A percentile compares a stretch with the other conserved stretches of the same genome.
Evolutionary conservation across 805 yeast species (phyloP).

Genomic region (Candida krabiensis): DNA sequence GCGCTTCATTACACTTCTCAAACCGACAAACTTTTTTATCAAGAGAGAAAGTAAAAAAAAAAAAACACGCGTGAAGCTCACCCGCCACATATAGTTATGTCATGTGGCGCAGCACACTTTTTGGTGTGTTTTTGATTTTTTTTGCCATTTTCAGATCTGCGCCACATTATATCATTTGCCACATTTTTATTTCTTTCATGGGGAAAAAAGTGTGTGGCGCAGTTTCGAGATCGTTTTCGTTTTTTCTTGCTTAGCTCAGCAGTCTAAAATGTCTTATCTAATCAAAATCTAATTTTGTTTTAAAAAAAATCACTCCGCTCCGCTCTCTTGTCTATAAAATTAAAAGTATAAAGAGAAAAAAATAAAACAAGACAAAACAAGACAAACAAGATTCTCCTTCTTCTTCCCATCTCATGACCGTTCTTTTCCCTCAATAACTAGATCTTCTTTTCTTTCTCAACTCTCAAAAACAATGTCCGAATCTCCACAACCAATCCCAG

Average conservation of each 20-base stretch:
- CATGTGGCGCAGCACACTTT: not conserved
- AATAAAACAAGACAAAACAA: no score
- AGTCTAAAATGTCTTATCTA: no score
- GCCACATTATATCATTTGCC: not conserved
- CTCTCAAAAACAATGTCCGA: slow-evolving; percentile 4
- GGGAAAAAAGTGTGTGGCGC: no score
- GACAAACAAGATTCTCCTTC: not conserved
- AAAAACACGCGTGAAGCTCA: not conserved
- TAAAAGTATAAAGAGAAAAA: no score
- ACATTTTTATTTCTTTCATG: no score
- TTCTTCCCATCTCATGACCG: slow-evolving; percentile 2
- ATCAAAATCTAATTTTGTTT: no score
- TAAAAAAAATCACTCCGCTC: no score
- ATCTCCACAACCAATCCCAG: slow-evolving; percentile 26
- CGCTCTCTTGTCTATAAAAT: no score
- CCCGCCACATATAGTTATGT: not conserved
- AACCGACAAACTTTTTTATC: slow-evolving; percentile 3
- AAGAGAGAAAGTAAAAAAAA: slow-evolving; percentile 5
- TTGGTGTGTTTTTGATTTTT: no score
- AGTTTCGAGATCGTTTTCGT: not conserved
- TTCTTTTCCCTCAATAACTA: no score
- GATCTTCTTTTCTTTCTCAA: no score
- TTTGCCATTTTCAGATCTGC: not conserved
- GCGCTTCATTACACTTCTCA: slow-evolving; percentile 7
- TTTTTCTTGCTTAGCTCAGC: no score